Evolutionary conservation across 75 land plant species (phyloP).

Genomic region (Adiantum capillusveneris): DNA sequence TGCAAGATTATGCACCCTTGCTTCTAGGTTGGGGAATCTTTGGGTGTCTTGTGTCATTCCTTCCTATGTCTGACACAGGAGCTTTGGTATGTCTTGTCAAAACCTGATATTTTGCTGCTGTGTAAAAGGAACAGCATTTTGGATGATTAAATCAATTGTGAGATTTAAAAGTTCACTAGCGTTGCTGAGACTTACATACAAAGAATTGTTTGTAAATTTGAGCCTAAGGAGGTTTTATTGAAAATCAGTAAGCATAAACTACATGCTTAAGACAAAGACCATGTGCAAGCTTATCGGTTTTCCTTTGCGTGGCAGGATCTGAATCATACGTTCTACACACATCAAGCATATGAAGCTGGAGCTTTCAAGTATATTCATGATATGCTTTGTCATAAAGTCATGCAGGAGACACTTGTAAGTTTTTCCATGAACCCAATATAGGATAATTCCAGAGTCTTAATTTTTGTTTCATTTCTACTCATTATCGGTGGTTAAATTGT

Average conservation of each 20-base stretch:
- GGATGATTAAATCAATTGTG: no score
- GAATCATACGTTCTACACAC: slow-evolving; percentile 75
- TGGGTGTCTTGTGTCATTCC: slow-evolving; percentile 62
- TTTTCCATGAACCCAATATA: background rate
- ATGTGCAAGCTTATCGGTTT: no score
- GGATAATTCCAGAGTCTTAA: no score
- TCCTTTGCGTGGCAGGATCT: slow-evolving; percentile 85
- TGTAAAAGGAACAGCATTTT: no score
- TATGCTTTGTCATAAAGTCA: slow-evolving; percentile 45
- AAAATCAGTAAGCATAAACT: no score
- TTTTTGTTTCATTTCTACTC: no score
- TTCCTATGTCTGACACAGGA: slow-evolving; percentile 46
- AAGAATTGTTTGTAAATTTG: no score
- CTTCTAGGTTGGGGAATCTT: slow-evolving; percentile 86
- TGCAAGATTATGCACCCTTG: slow-evolving; percentile 60
- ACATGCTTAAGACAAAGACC: no score
- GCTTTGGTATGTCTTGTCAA: slow-evolving; percentile 1
- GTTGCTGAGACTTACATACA: no score
- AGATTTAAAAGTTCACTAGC: no score
- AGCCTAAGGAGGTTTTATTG: no score
- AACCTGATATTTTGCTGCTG: no score
- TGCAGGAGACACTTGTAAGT: slow-evolving; percentile 68
- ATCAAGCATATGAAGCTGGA: slow-evolving; percentile 65
- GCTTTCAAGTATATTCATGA: slow-evolving; percentile 48
- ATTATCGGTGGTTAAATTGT: background rate